Conservation (phyloP, 306 rosid species). For the Vachellia pachyceras region DNA sequence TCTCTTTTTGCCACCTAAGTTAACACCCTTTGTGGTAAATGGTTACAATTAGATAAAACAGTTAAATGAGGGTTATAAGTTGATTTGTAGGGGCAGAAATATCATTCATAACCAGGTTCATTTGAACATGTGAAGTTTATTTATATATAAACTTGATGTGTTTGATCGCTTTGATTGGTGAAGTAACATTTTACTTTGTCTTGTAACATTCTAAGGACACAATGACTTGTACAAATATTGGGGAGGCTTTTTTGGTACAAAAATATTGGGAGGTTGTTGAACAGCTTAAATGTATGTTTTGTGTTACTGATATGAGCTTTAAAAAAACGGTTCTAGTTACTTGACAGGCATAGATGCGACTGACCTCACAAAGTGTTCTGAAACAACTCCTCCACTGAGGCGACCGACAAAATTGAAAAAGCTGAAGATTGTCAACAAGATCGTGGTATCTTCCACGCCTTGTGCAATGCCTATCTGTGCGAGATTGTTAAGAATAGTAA, state of each 20-base stretch:
- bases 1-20: neutral
- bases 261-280: slow-evolving; percentile 23
- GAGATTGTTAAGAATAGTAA: slow-evolving; percentile 80
- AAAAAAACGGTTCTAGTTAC: neutral
- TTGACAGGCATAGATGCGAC: slow-evolving; percentile 36
- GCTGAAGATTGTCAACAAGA: slow-evolving; percentile 73
- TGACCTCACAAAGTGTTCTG: slow-evolving; percentile 82
- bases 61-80: neutral
- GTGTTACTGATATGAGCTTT: slow-evolving; percentile 20
- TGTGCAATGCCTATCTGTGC: slow-evolving; percentile 86
- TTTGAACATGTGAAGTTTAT: neutral
- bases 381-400: slow-evolving; percentile 88
- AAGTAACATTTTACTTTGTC: neutral
- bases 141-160: neutral
- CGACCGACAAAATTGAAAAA: slow-evolving; percentile 83
- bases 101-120: neutral
- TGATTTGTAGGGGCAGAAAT: too few species aligned
- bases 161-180: neutral
- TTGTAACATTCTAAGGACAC: slow-evolving; percentile 9
- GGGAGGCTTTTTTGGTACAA: too few species aligned
- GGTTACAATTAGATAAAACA: neutral
- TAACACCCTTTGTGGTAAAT: neutral
- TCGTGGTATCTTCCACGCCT: slow-evolving; percentile 75
- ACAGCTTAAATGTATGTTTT: neutral
- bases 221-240: neutral